These are phyloP conservation scores for Pistacia vera DNA, from an alignment of 345 rosid genomes.

Conservation along the genomic window DNA sequence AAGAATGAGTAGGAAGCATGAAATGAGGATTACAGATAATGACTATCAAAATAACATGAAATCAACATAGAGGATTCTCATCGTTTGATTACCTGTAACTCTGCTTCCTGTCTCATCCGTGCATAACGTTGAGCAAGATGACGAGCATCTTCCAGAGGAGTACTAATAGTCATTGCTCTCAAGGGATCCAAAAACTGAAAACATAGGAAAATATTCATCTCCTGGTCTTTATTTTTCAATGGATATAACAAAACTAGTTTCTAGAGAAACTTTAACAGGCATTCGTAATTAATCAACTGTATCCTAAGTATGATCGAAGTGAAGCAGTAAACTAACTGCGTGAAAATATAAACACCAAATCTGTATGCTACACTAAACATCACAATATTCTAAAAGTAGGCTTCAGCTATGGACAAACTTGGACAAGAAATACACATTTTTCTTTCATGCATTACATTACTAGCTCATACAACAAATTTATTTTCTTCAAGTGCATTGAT, in stretches of 20 bases:
- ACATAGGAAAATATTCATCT: background rate
- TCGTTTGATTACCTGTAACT: slow-evolving; percentile 63
- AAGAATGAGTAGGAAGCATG: slow-evolving; percentile 13
- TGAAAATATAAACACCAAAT: background rate
- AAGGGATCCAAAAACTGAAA: slow-evolving; percentile 84
- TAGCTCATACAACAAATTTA: background rate
- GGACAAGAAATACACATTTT: background rate
- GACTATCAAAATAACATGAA: slow-evolving; percentile 2
- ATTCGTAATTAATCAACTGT: background rate
- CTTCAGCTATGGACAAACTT: background rate
- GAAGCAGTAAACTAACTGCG: background rate
- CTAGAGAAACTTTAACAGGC: background rate
- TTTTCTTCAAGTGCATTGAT: background rate
- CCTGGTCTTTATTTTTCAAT: background rate
- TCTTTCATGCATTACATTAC: background rate
- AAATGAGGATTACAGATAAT: slow-evolving; percentile 3
- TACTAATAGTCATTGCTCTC: slow-evolving; percentile 77
- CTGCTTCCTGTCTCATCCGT: slow-evolving; percentile 99
- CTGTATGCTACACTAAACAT: background rate
- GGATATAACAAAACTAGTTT: background rate
- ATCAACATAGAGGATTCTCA: slow-evolving; percentile 5
- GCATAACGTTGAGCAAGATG: slow-evolving; percentile 98
- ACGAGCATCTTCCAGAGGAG: slow-evolving; percentile 93
- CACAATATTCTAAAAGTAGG: background rate
- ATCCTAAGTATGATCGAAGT: background rate